Conservation (phyloP, 2,329 filamentous ascomycete genomes). For the Cadophora sp. region DNA sequence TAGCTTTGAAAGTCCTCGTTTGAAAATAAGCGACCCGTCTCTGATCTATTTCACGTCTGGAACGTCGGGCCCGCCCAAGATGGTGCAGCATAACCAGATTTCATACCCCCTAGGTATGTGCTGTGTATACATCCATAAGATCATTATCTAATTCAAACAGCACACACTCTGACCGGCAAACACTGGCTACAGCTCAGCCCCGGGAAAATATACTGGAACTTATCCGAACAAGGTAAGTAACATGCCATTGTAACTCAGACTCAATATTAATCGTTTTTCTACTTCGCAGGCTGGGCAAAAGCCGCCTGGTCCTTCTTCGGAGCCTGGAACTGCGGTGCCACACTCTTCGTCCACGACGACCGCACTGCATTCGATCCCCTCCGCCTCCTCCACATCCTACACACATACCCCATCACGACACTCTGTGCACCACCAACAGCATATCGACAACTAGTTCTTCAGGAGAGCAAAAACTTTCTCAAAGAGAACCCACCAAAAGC, state of each 20-base stretch:
- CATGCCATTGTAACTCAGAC: not conserved
- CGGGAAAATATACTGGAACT: constrained; percentile 48
- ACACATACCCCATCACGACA: constrained; percentile 49
- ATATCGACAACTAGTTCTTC: constrained; percentile 49
- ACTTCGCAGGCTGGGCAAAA: constrained; percentile 47
- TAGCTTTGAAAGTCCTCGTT: not conserved
- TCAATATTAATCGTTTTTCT: constrained; percentile 2
- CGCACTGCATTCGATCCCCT: constrained; percentile 44
- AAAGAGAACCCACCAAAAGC: constrained; percentile 39
- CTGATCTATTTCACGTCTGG: constrained; percentile 50
- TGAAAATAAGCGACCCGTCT: constrained; percentile 24
- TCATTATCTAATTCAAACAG: constrained; percentile 22
- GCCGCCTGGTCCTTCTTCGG: constrained; percentile 50
- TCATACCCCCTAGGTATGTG: constrained; percentile 47
- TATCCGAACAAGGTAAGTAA: constrained; percentile 47
- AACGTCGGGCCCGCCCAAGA: constrained; percentile 50
- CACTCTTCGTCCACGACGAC: constrained; percentile 50
- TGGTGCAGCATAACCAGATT: constrained; percentile 50
- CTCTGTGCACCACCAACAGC: constrained; percentile 50
- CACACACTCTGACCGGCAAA: constrained; percentile 48
- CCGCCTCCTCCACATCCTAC: constrained; percentile 44
- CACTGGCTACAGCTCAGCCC: constrained; percentile 47
- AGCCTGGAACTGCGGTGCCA: constrained; percentile 50
- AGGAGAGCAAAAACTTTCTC: constrained; percentile 42
- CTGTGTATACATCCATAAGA: not conserved